Evolutionary conservation across 306 rosid species (phyloP), one percentile per base, ranked within the genome.

Genomic region (Trichosanthes truncata): DNA sequence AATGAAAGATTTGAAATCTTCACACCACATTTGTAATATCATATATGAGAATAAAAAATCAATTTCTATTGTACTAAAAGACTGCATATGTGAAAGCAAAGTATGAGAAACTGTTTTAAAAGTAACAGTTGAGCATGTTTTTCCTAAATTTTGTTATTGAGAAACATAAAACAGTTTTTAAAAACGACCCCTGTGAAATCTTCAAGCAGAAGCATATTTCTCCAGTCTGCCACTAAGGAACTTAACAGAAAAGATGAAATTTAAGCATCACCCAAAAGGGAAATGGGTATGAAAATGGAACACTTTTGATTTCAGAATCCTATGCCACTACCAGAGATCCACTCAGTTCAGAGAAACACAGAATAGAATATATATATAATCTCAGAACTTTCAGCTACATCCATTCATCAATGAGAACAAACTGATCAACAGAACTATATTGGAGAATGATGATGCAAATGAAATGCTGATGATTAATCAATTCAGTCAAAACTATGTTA

Each of bases 401-500:
- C 25, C 62, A 74, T 48, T 25, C 62, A 74, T 48, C 60, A 48
- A 48, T 73, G n/a, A 17, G 9, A 73, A 9, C 41, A 29, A 21
- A 23, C 45, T 73, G 57, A 71, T 41, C 9, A 43, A 71, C 38
- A 52, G 43, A 41, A 45, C 33, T 45, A 71, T 13, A 23, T 15
- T 73, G 60, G 13, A 46, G 61, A 49, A 29, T 49, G 61, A 74
- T 41, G 74, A 35, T 72, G 77, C 52, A 25, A 46, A 46, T 73
- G 36, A 15, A 35, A 33, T 45, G 53, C 38, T 15, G 17, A 25
- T 25, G 21, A 15, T 72, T 48, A 46, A 46, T 26, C 60, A 14
- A 29, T 73, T 72, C 11, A 74, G 78, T 74, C 18, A 74, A 51
- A 74, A 49, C 62, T 74, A 74, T 74, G 78, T 51, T 74, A 74